These are phyloP conservation scores for Hydnomerulius pinastri DNA, from an alignment of 768 basidiomycete genomes.

Conservation along the genomic window DNA sequence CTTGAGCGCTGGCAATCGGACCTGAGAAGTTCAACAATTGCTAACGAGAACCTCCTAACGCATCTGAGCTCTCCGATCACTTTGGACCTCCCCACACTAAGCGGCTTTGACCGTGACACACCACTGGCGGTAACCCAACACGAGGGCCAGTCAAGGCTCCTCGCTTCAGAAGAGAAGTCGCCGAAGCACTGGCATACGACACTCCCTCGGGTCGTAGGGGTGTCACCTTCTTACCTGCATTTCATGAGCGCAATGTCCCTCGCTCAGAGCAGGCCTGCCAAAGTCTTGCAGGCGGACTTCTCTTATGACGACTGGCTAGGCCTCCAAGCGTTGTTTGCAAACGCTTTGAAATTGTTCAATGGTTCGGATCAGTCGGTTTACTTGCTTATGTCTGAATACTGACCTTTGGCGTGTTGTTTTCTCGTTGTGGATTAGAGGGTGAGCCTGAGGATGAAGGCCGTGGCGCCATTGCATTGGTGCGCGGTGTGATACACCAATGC, in stretches of 20 bases:
- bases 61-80: neutral
- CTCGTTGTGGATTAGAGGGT: conserved; percentile 43
- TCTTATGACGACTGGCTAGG: conserved; percentile 62
- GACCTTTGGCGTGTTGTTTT: neutral
- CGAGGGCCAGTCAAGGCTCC: neutral
- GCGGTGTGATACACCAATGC: conserved; percentile 68
- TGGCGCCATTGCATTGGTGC: conserved; percentile 55
- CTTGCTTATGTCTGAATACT: neutral
- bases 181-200: too few relatives aligned
- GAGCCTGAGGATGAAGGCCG: neutral
- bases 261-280: conserved; percentile 3
- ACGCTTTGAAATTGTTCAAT: conserved; percentile 60
- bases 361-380: conserved; percentile 37
- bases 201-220: neutral
- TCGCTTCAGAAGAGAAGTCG: neutral
- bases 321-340: conserved; percentile 61
- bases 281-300: conserved; percentile 1
- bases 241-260: conserved; percentile 1
- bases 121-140: conserved; percentile 1
- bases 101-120: neutral
- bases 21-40: neutral
- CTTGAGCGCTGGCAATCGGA: conserved; percentile 6
- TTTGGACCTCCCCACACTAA: neutral
- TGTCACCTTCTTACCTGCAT: too few relatives aligned
- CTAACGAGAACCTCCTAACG: neutral